These are phyloP conservation scores for Curvularia lunata DNA, from an alignment of 2,329 filamentous ascomycete genomes.

Conservation along the genomic window DNA sequence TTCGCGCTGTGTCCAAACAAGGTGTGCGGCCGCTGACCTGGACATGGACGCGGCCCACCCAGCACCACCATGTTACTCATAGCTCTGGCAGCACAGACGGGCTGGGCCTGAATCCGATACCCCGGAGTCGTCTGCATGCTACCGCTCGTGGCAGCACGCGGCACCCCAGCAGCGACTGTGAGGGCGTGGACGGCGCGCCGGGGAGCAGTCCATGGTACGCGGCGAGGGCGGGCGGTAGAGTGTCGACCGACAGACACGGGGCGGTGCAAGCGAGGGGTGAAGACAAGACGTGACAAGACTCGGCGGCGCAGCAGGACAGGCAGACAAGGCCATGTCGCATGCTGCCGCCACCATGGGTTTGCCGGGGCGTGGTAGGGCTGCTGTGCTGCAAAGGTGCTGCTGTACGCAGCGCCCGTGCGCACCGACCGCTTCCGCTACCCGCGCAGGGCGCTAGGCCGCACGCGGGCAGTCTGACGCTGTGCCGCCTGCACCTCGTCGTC, in stretches of 20 bases:
- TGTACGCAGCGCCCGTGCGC: constrained; percentile 5
- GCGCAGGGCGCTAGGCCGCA: constrained; percentile 12
- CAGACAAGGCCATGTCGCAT: not conserved
- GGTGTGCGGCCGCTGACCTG: constrained; percentile 9
- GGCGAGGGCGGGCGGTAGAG: no score
- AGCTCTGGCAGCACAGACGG: constrained; percentile 2
- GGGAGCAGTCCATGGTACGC: constrained; percentile 2
- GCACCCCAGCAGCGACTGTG: constrained; percentile 1
- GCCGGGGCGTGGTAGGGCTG: not conserved
- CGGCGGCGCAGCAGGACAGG: no score
- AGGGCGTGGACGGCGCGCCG: constrained; percentile 6
- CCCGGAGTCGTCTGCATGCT: constrained; percentile 9
- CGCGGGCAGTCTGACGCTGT: constrained; percentile 10
- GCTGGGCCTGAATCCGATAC: constrained; percentile 6
- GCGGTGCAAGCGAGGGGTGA: not conserved
- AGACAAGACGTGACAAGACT: not conserved
- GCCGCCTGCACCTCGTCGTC: constrained; percentile 11
- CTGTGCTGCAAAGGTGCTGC: constrained; percentile 14
- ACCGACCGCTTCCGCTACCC: constrained; percentile 23
- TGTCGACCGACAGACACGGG: not conserved
- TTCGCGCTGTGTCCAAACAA: constrained; percentile 12
- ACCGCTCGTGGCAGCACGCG: constrained; percentile 14
- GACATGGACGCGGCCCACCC: constrained; percentile 6
- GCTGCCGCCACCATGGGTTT: not conserved
- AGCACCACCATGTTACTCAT: constrained; percentile 6